Evolutionary conservation across 1,139 yeast species (phyloP).

Genomic region (Citeromyces hawaiiensis): DNA sequence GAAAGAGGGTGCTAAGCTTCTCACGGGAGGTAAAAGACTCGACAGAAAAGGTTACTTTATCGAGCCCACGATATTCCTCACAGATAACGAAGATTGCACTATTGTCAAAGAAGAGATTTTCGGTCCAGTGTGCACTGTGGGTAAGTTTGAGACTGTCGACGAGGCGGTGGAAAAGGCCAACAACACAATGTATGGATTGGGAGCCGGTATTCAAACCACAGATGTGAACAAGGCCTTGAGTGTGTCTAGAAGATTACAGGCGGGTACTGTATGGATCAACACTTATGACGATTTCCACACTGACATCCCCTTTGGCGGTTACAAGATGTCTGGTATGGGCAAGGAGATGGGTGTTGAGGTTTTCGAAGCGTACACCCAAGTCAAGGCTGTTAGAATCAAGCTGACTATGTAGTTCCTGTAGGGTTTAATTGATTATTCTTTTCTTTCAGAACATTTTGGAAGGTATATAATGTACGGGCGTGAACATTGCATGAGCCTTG

Average conservation of each 20-base stretch:
- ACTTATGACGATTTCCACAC: conserved; percentile 63
- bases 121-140: conserved; percentile 60
- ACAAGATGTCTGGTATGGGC: conserved; percentile 66
- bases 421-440: too few species aligned
- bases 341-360: conserved; percentile 73
- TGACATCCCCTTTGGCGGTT: conserved; percentile 70
- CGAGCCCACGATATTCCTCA: conserved; percentile 56
- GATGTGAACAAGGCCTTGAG: conserved; percentile 35
- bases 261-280: conserved; percentile 74
- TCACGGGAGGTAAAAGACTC: conserved; percentile 57
- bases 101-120: conserved; percentile 60
- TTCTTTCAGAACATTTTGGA: too few species aligned
- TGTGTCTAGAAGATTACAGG: conserved; percentile 46
- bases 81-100: conserved; percentile 42
- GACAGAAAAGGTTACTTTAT: conserved; percentile 53
- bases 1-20: conserved; percentile 51
- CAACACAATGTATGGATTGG: conserved; percentile 64
- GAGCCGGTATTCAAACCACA: conserved; percentile 64
- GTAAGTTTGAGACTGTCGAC: conserved; percentile 49
- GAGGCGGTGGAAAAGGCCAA: conserved; percentile 54
- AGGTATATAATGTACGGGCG: too few species aligned
- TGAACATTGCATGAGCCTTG: too few species aligned
- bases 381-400: conserved; percentile 58
- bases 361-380: conserved; percentile 57
- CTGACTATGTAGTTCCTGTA: too few species aligned